Conservation (phyloP, 2,329 filamentous ascomycete genomes). For the Lachnellula hyalina region DNA sequence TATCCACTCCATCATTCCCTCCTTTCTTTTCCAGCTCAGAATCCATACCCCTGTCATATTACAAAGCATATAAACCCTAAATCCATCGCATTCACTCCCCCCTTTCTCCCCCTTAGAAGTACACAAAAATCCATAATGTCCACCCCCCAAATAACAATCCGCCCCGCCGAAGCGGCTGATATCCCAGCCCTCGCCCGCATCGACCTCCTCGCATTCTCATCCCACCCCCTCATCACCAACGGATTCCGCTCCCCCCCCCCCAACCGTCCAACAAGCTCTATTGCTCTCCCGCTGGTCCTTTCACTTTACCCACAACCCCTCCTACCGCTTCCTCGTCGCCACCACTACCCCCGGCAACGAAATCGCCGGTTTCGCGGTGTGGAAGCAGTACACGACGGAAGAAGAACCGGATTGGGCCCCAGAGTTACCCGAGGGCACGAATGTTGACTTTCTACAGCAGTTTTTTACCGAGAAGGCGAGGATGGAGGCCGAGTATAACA, state of each 20-base stretch:
- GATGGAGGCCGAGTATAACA: not conserved
- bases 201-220: constrained; percentile 1
- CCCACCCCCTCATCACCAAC: constrained; percentile 2
- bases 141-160: not conserved
- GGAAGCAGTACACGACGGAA: not conserved
- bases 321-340: not conserved
- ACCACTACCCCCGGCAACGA: not conserved
- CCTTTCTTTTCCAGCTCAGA: not conserved
- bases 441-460: not conserved
- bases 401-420: not conserved
- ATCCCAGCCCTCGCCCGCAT: not conserved
- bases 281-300: not conserved
- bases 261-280: not conserved
- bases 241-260: constrained; percentile 1
- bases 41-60: too few species aligned
- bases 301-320: not conserved
- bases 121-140: not conserved
- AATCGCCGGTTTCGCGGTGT: not conserved
- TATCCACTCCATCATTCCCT: not conserved
- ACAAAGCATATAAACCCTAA: not conserved
- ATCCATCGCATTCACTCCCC: not conserved
- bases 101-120: not conserved
- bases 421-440: not conserved
- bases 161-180: not conserved
- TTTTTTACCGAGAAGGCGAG: not conserved